phyloP scores from a whole-genome alignment of 768 basidiomycete species.

The Postia placenta region DNA sequence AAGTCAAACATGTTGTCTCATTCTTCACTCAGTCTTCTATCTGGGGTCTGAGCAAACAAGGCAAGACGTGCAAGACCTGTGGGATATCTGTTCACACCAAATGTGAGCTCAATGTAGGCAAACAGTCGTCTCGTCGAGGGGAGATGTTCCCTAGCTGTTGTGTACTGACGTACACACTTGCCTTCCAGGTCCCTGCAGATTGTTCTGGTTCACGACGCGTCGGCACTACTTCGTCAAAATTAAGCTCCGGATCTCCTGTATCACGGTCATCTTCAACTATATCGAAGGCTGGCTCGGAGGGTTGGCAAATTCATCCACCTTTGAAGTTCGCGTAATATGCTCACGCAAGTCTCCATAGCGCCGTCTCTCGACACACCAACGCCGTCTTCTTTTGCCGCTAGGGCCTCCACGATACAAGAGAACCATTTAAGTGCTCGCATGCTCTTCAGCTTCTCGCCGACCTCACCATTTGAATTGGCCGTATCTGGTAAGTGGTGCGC shows the following conservation, averaged over 20 bases:
- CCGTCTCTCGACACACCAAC: slow-evolving; percentile 29
- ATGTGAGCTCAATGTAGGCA: slow-evolving; percentile 80
- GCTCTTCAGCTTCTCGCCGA: slow-evolving; percentile 68
- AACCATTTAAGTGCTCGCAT: slow-evolving; percentile 50
- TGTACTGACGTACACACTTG: slow-evolving; percentile 3
- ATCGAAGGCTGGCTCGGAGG: slow-evolving; percentile 11
- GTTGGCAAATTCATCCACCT: too few species aligned
- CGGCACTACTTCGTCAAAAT: slow-evolving; percentile 10
- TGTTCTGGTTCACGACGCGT: slow-evolving; percentile 36
- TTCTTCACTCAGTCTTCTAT: slow-evolving; percentile 54
- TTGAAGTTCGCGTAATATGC: too few species aligned
- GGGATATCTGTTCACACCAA: slow-evolving; percentile 77
- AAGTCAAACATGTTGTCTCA: not conserved
- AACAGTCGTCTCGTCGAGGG: too few species aligned
- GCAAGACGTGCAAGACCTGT: slow-evolving; percentile 77
- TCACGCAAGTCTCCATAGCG: too few species aligned
- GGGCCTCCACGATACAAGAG: slow-evolving; percentile 35
- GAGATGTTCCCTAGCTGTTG: too few species aligned
- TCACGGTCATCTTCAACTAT: slow-evolving; percentile 28
- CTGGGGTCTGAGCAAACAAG: slow-evolving; percentile 84
- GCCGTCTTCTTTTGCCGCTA: slow-evolving; percentile 51
- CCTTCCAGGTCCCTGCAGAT: slow-evolving; percentile 62
- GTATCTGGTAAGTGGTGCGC: slow-evolving; percentile 42
- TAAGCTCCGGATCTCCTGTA: slow-evolving; percentile 9
- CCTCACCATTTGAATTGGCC: slow-evolving; percentile 72